These are phyloP conservation scores for Diaporthe vexans DNA, from an alignment of 2,329 filamentous ascomycete genomes.

Conservation along the genomic window DNA sequence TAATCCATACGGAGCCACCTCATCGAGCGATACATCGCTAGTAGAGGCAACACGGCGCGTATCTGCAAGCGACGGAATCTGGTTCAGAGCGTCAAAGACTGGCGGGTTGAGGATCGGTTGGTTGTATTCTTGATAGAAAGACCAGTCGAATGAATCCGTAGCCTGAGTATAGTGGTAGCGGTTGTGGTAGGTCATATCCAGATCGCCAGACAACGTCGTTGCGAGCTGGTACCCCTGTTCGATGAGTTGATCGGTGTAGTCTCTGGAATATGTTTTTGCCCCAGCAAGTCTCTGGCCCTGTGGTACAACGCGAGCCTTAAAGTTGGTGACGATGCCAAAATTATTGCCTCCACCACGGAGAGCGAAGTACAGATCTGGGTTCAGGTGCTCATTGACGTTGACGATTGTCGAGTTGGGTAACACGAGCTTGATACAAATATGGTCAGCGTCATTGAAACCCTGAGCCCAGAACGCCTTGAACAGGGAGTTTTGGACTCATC, in stretches of 20 bases:
- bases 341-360: conserved; percentile 15
- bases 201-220: neutral
- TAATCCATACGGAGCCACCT: neutral
- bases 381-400: neutral
- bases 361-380: conserved; percentile 9
- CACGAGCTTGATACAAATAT: neutral
- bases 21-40: neutral
- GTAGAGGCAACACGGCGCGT: neutral
- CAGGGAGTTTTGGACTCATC: rapidly evolving
- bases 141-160: neutral
- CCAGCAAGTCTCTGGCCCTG: conserved; percentile 15
- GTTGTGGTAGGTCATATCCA: conserved; percentile 7
- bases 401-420: conserved; percentile 7
- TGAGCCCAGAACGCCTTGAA: neutral
- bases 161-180: neutral
- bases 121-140: conserved; percentile 10
- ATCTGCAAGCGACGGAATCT: neutral
- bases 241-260: conserved; percentile 15
- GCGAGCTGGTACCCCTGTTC: conserved; percentile 1
- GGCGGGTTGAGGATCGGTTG: neutral
- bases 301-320: neutral
- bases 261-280: neutral
- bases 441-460: neutral
- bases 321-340: conserved; percentile 1
- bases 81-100: conserved; percentile 2